A percentile compares a stretch with the other conserved stretches of the same genome.
These are phyloP conservation scores for Chalara sp. DNA, from an alignment of 2,329 filamentous ascomycete genomes.

Conservation along the genomic window DNA sequence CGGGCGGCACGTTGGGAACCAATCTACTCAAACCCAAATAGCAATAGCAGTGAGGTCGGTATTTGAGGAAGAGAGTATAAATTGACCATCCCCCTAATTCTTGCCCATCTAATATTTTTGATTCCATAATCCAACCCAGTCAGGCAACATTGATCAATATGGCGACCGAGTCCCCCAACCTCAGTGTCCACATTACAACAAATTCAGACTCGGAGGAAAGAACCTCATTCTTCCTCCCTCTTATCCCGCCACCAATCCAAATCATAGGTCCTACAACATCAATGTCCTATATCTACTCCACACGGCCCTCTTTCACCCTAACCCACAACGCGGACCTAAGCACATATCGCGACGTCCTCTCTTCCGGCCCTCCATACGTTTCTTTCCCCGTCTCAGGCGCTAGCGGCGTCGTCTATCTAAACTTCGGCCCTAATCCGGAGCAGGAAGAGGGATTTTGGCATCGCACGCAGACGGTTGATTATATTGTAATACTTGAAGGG, in stretches of 20 bases:
- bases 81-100: neutral
- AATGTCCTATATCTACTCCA: neutral
- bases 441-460: slow-evolving; percentile 27
- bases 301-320: neutral
- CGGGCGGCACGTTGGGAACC: too few relatives aligned
- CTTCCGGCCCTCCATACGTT: neutral
- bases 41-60: neutral
- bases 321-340: slow-evolving; percentile 5
- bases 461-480: slow-evolving; percentile 34
- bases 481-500: slow-evolving; percentile 30
- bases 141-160: neutral
- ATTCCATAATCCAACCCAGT: neutral
- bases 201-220: neutral
- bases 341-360: slow-evolving; percentile 1
- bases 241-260: neutral
- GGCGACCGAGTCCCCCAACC: neutral
- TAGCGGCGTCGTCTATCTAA: neutral
- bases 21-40: neutral
- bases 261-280: neutral
- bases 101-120: neutral
- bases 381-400: slow-evolving; percentile 7
- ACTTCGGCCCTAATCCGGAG: slow-evolving; percentile 10
- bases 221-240: neutral
- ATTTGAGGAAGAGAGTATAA: neutral
- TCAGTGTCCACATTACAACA: neutral